These are phyloP conservation scores for Cutaneotrichosporon sp. DNA, from an alignment of 1,284 basidiomycete species.

Conservation along the genomic window DNA sequence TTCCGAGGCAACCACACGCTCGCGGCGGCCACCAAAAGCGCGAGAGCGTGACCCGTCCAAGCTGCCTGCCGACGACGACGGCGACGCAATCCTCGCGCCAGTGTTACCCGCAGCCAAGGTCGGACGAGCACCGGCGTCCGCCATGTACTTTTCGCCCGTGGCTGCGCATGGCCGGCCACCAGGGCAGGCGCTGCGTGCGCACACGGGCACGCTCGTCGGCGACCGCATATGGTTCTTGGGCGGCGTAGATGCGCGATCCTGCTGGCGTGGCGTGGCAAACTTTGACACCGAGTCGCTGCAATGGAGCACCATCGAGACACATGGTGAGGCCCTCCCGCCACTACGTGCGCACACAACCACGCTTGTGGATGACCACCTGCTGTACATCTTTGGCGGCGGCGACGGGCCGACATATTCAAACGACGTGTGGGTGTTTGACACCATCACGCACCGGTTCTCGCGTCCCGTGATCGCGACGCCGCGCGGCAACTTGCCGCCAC, in stretches of 20 bases:
- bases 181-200: conserved; percentile 69
- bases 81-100: conserved; percentile 14
- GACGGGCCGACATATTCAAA: conserved; percentile 59
- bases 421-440: conserved; percentile 76
- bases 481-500: conserved; percentile 52
- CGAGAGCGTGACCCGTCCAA: conserved; percentile 13
- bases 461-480: conserved; percentile 39
- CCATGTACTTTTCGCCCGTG: conserved; percentile 80
- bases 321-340: conserved; percentile 70
- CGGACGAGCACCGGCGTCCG: conserved; percentile 30
- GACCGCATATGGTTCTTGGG: conserved; percentile 80
- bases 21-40: conserved; percentile 15
- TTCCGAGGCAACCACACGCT: not conserved
- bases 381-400: conserved; percentile 77
- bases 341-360: conserved; percentile 85
- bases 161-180: conserved; percentile 73
- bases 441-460: conserved; percentile 63
- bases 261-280: conserved; percentile 71
- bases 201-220: conserved; percentile 77
- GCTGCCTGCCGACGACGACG: conserved; percentile 1
- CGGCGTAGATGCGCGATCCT: conserved; percentile 70
- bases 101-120: conserved; percentile 23
- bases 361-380: conserved; percentile 65
- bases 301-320: conserved; percentile 71
- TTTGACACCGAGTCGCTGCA: conserved; percentile 89